These are phyloP conservation scores for Dictyostelium firmibasis DNA, from an alignment of 78 protist genomes.

Conservation along the genomic window DNA sequence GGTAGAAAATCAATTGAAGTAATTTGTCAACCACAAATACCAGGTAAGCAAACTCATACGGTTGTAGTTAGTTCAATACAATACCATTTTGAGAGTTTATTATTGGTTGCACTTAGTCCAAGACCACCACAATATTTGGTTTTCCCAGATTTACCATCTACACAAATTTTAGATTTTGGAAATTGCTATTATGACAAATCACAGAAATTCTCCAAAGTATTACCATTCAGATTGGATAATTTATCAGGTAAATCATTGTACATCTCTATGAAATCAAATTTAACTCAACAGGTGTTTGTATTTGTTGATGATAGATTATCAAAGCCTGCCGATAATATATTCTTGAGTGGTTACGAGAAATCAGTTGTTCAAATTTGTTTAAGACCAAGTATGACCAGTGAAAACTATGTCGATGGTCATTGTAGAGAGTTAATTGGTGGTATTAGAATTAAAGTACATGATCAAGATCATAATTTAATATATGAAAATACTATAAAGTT, in stretches of 20 bases:
- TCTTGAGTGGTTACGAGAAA: constrained; percentile 50
- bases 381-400: constrained; percentile 71
- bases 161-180: constrained; percentile 61
- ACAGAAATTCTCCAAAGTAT: constrained; percentile 20
- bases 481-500: constrained; percentile 75
- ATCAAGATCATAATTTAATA: constrained; percentile 20
- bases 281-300: constrained; percentile 76
- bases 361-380: constrained; percentile 65
- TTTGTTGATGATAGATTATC: constrained; percentile 50
- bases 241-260: constrained; percentile 65
- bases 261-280: constrained; percentile 61
- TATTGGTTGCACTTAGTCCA: constrained; percentile 11
- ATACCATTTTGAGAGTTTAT: neutral
- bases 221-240: constrained; percentile 48
- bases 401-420: constrained; percentile 75
- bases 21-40: constrained; percentile 64
- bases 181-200: constrained; percentile 77
- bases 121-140: constrained; percentile 75
- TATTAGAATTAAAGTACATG: constrained; percentile 74
- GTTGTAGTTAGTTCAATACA: neutral
- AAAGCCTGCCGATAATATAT: constrained; percentile 63
- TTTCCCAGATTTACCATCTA: constrained; percentile 64
- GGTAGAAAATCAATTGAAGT: constrained; percentile 44
- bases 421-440: constrained; percentile 83
- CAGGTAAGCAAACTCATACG: constrained; percentile 60